phyloP scores from a whole-genome alignment of 495 filamentous ascomycete genomes.

The Hyphodiscus hymeniophilus region DNA sequence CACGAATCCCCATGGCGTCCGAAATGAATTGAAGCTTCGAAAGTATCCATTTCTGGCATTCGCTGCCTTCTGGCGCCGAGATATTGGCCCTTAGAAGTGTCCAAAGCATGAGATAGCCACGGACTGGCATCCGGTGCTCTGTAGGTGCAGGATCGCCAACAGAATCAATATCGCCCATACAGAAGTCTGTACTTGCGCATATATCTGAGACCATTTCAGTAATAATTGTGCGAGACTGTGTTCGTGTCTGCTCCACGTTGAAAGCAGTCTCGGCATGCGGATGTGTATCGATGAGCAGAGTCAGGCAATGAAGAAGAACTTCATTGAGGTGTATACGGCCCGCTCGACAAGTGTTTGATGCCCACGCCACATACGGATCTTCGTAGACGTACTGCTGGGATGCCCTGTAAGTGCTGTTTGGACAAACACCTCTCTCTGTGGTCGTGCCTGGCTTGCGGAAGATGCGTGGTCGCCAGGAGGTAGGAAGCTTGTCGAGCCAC shows the following conservation, averaged over 20 bases:
- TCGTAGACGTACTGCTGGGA: neutral
- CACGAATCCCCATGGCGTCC: neutral
- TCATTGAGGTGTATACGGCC: neutral
- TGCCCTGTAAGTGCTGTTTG: neutral
- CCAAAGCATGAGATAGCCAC: conserved; percentile 2
- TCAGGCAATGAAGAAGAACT: neutral
- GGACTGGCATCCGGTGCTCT: neutral
- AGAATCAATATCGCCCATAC: neutral
- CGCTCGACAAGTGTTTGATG: neutral
- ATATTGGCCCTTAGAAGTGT: neutral
- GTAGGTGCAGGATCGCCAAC: neutral
- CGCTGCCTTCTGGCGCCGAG: neutral
- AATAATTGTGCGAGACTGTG: neutral
- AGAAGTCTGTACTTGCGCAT: neutral
- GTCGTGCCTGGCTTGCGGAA: neutral
- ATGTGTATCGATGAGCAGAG: neutral
- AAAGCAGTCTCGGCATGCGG: neutral
- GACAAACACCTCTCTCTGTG: neutral
- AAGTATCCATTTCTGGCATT: neutral
- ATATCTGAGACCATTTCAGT: neutral
- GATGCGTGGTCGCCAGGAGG: neutral
- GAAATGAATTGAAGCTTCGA: neutral
- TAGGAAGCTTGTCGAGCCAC: neutral
- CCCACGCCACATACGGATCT: neutral
- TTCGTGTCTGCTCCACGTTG: neutral